Percentiles rank a stretch among this genome's conserved stretches.
These are phyloP conservation scores for Cladosporium phlei DNA, from an alignment of 2,329 filamentous ascomycete genomes.

Conservation along the genomic window DNA sequence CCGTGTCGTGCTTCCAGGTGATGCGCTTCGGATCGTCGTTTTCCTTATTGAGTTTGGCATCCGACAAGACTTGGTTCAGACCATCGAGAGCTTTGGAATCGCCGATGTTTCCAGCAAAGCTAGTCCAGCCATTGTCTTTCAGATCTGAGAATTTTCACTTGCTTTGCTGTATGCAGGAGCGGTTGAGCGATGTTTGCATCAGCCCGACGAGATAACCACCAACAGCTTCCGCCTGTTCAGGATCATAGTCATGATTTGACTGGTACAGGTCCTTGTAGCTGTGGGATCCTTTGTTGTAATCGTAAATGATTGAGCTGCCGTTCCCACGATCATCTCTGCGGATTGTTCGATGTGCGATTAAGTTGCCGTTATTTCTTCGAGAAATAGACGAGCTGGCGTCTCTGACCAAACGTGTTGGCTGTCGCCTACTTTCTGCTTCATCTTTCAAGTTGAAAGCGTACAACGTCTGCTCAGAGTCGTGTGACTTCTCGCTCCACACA, in stretches of 20 bases:
- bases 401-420: neutral
- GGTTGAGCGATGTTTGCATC: neutral
- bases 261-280: neutral
- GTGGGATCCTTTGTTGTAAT: neutral
- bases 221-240: neutral
- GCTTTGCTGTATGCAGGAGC: neutral
- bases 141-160: neutral
- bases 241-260: neutral
- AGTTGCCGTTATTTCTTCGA: too few species aligned
- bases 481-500: neutral
- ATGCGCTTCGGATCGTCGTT: neutral
- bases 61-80: neutral
- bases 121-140: neutral
- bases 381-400: too few species aligned
- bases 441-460: slow-evolving; percentile 1
- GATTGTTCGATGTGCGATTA: too few species aligned
- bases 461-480: neutral
- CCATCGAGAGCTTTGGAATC: neutral
- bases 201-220: neutral
- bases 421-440: neutral
- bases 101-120: neutral
- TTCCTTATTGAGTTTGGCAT: neutral
- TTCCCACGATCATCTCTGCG: neutral
- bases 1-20: neutral
- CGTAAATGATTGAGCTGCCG: neutral